Percentiles rank a stretch among this genome's conserved stretches.
These are phyloP conservation scores for Mycosarcoma maydis DNA, from an alignment of 1,284 basidiomycete species.

Conservation along the genomic window DNA sequence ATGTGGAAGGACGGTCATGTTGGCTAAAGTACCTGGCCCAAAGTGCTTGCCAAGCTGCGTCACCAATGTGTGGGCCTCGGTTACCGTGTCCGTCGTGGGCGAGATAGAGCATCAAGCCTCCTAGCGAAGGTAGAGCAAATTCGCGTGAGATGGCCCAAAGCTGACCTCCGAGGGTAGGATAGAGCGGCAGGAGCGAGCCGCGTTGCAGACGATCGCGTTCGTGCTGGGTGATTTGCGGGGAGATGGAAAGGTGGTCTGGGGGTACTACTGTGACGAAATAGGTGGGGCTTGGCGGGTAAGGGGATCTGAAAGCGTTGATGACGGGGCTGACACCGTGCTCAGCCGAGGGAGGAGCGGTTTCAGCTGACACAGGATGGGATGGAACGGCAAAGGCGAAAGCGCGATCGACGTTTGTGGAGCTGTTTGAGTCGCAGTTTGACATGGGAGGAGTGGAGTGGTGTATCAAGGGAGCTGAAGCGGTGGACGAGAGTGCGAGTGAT, in stretches of 20 bases:
- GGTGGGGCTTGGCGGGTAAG: conserved; percentile 36
- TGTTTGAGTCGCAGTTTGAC: no score
- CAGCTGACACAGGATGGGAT: neutral
- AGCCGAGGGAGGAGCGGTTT: conserved; percentile 1
- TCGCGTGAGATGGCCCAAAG: conserved; percentile 65
- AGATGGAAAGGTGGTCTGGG: conserved; percentile 34
- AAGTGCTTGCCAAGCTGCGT: conserved; percentile 59
- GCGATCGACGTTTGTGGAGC: no score
- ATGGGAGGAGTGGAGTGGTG: neutral
- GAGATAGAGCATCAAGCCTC: conserved; percentile 61
- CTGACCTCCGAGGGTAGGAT: conserved; percentile 63
- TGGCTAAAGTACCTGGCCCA: conserved; percentile 61
- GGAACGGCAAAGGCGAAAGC: neutral
- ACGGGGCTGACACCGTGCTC: conserved; percentile 41
- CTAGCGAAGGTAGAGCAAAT: conserved; percentile 62
- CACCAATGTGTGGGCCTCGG: conserved; percentile 61
- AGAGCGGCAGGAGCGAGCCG: conserved; percentile 61
- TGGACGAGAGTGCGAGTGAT: neutral
- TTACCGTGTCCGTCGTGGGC: conserved; percentile 61
- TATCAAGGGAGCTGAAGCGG: conserved; percentile 1
- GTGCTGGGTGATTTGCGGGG: conserved; percentile 13
- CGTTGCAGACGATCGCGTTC: conserved; percentile 42
- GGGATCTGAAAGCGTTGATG: conserved; percentile 31
- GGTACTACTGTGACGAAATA: conserved; percentile 57
- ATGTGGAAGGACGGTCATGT: conserved; percentile 16